Percentiles rank a stretch among this genome's conserved stretches.
Conservation (phyloP, 2,329 filamentous ascomycete species). For the Colletotrichum destructivum region DNA sequence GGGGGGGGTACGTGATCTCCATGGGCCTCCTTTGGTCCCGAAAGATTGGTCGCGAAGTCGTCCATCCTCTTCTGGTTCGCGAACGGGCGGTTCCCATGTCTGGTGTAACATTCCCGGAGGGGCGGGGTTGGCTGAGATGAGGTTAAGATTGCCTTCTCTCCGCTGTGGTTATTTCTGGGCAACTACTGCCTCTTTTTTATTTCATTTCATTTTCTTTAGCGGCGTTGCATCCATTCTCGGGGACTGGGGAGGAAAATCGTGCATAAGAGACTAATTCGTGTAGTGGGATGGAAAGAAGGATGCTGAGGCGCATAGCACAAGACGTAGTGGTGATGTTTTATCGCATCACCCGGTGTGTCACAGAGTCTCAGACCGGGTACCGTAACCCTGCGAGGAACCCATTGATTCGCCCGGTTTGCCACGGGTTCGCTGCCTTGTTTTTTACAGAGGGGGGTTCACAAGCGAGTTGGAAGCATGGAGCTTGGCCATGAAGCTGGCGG, state of each 20-base stretch:
- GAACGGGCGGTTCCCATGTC: neutral
- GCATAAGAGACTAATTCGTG: neutral
- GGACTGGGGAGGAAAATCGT: neutral
- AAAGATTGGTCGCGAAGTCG: neutral
- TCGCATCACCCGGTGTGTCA: neutral
- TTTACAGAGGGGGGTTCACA: neutral
- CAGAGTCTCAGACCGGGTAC: neutral
- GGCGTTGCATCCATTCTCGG: neutral
- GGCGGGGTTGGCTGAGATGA: slow-evolving; percentile 21
- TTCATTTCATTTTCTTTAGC: neutral
- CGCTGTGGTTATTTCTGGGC: neutral
- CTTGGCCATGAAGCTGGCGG: neutral
- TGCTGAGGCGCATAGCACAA: neutral
- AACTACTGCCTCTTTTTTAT: neutral
- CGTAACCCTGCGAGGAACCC: neutral
- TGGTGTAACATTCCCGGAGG: slow-evolving; percentile 27
- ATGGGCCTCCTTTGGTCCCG: neutral
- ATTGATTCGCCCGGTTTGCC: neutral
- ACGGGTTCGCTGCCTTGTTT: neutral
- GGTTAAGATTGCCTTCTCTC: slow-evolving; percentile 31
- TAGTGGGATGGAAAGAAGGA: neutral
- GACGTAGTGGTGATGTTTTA: neutral
- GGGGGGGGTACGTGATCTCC: neutral
- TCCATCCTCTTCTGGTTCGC: slow-evolving; percentile 3
- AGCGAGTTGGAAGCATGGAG: neutral